Percentiles rank a stretch among this genome's conserved stretches.
phyloP scores from a whole-genome alignment of 2,329 filamentous ascomycete genomes.

The Phialophora macrospora region DNA sequence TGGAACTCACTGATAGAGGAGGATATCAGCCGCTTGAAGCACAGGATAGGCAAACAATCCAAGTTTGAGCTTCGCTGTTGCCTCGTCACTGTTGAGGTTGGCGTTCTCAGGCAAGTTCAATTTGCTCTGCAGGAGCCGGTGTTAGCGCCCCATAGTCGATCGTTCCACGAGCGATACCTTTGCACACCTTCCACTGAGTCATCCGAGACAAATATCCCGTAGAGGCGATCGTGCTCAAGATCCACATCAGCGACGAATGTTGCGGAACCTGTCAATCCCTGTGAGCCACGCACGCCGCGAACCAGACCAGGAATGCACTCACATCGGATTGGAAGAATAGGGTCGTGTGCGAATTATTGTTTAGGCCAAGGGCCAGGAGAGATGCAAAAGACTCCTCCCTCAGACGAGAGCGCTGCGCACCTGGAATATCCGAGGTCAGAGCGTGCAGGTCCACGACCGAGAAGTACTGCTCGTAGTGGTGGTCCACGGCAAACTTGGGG shows the following conservation, averaged over 20 bases:
- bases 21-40: constrained; percentile 89
- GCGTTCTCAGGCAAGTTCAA: constrained; percentile 66
- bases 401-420: constrained; percentile 64
- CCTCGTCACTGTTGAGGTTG: constrained; percentile 60
- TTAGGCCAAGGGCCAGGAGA: constrained; percentile 80
- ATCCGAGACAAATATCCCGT: constrained; percentile 96
- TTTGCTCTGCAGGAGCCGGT: constrained; percentile 65
- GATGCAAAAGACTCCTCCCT: constrained; percentile 78
- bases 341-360: constrained; percentile 70
- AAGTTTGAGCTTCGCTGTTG: constrained; percentile 72
- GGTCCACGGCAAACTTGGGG: constrained; percentile 33
- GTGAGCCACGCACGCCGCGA: constrained; percentile 9
- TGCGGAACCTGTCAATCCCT: constrained; percentile 63
- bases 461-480: constrained; percentile 64
- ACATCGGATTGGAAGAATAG: constrained; percentile 85
- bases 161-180: background rate
- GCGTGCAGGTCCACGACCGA: constrained; percentile 94
- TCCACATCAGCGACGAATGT: constrained; percentile 95
- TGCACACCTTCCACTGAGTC: constrained; percentile 93
- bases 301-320: constrained; percentile 41
- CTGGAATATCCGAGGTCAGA: constrained; percentile 71
- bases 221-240: constrained; percentile 86
- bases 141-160: background rate
- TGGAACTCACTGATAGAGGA: constrained; percentile 71
- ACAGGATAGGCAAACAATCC: constrained; percentile 96